Evolutionary conservation across 2,329 filamentous ascomycete genomes (phyloP).

Genomic region (Pseudocercospora pini-densiflorae): DNA sequence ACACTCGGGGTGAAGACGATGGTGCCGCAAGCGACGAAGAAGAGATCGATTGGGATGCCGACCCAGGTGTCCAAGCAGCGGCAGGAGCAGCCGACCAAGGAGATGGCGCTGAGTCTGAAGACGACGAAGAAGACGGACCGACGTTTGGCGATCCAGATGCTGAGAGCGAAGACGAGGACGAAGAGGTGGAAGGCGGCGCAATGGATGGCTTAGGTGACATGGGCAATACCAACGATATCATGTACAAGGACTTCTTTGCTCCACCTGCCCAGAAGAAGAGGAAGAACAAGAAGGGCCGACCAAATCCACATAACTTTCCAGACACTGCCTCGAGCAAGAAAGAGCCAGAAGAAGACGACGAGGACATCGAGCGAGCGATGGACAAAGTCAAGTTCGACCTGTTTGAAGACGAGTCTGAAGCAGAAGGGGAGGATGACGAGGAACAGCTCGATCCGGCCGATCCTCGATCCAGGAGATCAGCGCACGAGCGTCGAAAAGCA

Average conservation of each 20-base stretch:
- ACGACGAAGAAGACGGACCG: constrained; percentile 76
- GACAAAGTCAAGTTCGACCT: constrained; percentile 85
- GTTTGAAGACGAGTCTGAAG: constrained; percentile 76
- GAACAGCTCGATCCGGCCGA: constrained; percentile 69
- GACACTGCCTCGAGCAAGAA: constrained; percentile 40
- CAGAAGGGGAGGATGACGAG: constrained; percentile 56
- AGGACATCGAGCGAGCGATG: constrained; percentile 81
- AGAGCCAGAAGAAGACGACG: constrained; percentile 52
- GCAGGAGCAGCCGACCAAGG: constrained; percentile 40
- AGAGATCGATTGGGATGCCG: constrained; percentile 82
- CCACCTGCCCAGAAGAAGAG: constrained; percentile 75
- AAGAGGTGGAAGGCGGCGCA: constrained; percentile 61
- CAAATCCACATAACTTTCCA: constrained; percentile 58
- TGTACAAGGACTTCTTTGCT: constrained; percentile 92
- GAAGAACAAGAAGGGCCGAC: constrained; percentile 58
- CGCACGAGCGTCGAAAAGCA: constrained; percentile 84
- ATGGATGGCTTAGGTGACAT: constrained; percentile 57
- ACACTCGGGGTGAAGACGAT: constrained; percentile 76
- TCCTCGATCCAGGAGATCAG: constrained; percentile 74
- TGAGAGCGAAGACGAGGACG: constrained; percentile 65
- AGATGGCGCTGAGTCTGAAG: constrained; percentile 45
- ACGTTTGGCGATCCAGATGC: constrained; percentile 84
- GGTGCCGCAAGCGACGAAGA: constrained; percentile 81
- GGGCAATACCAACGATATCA: constrained; percentile 83
- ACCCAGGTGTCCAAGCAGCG: constrained; percentile 63